Base-by-base conservation (phyloP, 1,284 basidiomycete genomes). In the Termitomyces sp. region DNA sequence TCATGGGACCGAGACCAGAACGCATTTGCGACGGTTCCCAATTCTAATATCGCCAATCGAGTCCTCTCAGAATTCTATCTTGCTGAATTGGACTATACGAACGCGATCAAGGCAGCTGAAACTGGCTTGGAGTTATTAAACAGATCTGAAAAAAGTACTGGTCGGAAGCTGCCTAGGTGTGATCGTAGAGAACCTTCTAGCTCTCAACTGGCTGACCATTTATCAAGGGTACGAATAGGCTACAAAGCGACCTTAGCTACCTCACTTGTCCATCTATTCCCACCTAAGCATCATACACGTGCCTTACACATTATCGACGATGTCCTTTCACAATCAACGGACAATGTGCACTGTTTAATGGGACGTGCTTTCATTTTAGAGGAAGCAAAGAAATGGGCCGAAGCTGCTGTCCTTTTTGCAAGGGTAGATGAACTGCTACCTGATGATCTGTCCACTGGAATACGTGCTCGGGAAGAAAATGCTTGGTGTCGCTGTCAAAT, bases 271-370 rank as follows among this genome's bases (percentile, higher is more conserved):
- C 88, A 97, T 60, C 77, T 90, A 49, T 91, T 85, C 68, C 85
- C 95, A 9, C 96, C 96, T 0, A 93, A 94, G 63, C 86, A 97
- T 62, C 96, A 99, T 66, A 62, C 74, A 11, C 83, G 86, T 41
- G 95, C 96, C 1, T 72, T 86, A 28, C 72, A 79, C 11, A 77
- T 96, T 5, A 74, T 96, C 24, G 81, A 91, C 33, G 80, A 83
- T 2, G 78, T 95, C 4, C 78, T 98, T 4, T 61, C 73, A 1
- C 67, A 76, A 43, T 79, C 86, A 37, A 79, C 86, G 0, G 65
- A 78, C 41, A 87, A 94, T 62, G 71, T 84, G 3, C 68, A 79
- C 11, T 83, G 83, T 18, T 75, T 95, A 30, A 85, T 94, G 68
- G 84, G 84, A 11, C 80, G 82, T 30, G 95, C 84, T 0, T 89